Percentiles rank a stretch among this genome's conserved stretches.
Evolutionary conservation across 176 grass and related monocot genomes (phyloP).

Genomic region (Aegilops umbellulata): DNA sequence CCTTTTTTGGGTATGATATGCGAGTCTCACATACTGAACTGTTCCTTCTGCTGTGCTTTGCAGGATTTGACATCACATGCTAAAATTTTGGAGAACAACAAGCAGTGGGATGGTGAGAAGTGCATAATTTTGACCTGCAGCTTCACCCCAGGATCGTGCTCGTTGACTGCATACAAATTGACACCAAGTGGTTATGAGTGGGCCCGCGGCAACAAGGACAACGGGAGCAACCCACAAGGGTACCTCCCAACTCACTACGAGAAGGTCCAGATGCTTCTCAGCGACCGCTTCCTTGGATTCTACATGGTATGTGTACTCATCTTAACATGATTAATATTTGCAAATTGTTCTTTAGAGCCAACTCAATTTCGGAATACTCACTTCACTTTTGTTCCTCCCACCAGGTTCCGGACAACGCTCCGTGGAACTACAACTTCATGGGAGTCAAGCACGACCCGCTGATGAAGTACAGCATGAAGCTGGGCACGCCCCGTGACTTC

Average conservation of each 20-base stretch:
- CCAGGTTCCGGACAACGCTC: slow-evolving; percentile 81
- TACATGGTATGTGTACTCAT: slow-evolving; percentile 70
- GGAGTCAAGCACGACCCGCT: slow-evolving; percentile 85
- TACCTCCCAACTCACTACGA: slow-evolving; percentile 96
- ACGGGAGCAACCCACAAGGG: slow-evolving; percentile 95
- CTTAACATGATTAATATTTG: not conserved
- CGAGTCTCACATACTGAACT: not conserved
- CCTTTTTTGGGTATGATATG: not conserved
- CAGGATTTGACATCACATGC: slow-evolving; percentile 91
- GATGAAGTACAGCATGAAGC: slow-evolving; percentile 87
- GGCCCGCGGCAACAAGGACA: slow-evolving; percentile 97
- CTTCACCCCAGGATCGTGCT: slow-evolving; percentile 95
- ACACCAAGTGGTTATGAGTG: slow-evolving; percentile 94
- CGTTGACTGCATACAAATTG: slow-evolving; percentile 92
- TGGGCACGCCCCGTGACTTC: slow-evolving; percentile 78
- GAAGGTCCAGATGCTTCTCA: slow-evolving; percentile 99
- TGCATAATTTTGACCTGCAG: slow-evolving; percentile 97
- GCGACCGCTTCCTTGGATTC: slow-evolving; percentile 94
- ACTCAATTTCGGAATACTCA: not conserved
- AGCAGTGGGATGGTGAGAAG: slow-evolving; percentile 99
- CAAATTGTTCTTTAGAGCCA: not conserved
- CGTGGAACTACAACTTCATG: slow-evolving; percentile 99
- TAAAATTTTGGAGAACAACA: slow-evolving; percentile 82
- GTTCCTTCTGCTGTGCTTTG: slow-evolving; percentile 20
- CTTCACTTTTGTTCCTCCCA: not conserved